Conservation (phyloP, 345 rosid species). For the Murraya koenigii region DNA sequence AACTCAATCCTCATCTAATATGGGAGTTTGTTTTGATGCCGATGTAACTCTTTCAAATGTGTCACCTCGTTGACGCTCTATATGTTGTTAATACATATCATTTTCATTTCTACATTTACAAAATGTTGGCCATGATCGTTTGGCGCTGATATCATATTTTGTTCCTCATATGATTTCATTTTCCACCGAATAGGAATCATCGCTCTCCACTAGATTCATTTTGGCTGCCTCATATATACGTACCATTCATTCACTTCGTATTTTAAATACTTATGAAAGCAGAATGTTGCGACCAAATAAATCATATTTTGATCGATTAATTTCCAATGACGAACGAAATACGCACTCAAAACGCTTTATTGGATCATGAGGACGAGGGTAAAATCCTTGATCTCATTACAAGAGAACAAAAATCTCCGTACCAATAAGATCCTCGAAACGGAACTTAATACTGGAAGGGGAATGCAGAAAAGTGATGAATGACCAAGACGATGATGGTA, state of each 20-base stretch:
- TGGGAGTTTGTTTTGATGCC: not conserved
- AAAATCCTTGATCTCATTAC: too few species aligned
- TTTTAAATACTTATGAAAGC: not conserved
- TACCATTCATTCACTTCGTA: not conserved
- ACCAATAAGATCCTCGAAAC: too few species aligned
- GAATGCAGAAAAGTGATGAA: too few species aligned
- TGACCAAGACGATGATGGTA: too few species aligned
- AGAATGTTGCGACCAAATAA: not conserved
- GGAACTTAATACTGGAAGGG: too few species aligned
- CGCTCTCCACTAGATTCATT: not conserved
- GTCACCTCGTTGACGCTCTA: conserved; percentile 10
- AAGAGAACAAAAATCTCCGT: too few species aligned
- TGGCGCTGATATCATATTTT: not conserved
- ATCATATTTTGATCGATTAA: not conserved
- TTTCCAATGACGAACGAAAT: not conserved
- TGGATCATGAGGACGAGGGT: too few species aligned
- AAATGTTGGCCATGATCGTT: not conserved
- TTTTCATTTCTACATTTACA: not conserved
- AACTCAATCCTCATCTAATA: not conserved
- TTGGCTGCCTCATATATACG: not conserved
- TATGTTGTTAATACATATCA: not conserved
- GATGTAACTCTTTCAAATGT: conserved; percentile 9
- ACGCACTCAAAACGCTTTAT: too few species aligned
- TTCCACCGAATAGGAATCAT: not conserved
- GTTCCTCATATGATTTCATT: not conserved